Base-by-base conservation (phyloP, 2,329 filamentous ascomycete species). In the Pseudocercospora crystallina region DNA sequence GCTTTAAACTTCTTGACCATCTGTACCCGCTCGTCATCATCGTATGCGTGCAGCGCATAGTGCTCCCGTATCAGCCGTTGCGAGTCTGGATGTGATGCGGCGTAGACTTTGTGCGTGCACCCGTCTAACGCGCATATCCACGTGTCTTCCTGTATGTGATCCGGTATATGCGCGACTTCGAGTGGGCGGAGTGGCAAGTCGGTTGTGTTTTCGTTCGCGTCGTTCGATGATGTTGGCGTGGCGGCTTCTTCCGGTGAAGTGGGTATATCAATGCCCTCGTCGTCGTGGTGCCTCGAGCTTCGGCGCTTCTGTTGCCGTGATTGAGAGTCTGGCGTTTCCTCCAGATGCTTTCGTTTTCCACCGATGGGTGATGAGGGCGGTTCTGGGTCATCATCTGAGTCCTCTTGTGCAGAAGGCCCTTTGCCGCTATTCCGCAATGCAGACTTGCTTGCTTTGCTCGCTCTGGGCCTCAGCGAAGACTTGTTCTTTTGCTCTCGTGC, bases 81-180 rank as follows among this genome's bases (percentile, higher is more conserved):
- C 17, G 80, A 80, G 0, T 77, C 73, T 2, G 77, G 69, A 36
- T 79, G 75, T 38, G 82, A 78, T n/a, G 81, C 82, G 2, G 77
- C 78, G 54, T 84, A 83, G 9, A 89, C 81, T 35, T 84, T 76
- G 59, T 83, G 83, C 33, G 71, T 71, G 61, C 86, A 90, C 17
- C 79, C 83, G 9, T 82, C 80, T 54, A 85, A 76, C 4, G 79
- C 78, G 61, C 86, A 90, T 1, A 72, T 73, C 85, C 86, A 90
- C 0, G 82, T 82, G 46, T 84, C 80, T 53, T 67, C 61, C 47
- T 68, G 65, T 2, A 64, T 44, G 7, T 61, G 60, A 41, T 67
- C 63, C 13, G 41, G 32, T 11, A 43, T 39, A 26, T 53, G 38
- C 13, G 53, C 54, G 12, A 54, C 46, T 13, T 46, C 34, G 30